Conservation (phyloP, 163 green algal species). For the Scenedesmus sp. region DNA sequence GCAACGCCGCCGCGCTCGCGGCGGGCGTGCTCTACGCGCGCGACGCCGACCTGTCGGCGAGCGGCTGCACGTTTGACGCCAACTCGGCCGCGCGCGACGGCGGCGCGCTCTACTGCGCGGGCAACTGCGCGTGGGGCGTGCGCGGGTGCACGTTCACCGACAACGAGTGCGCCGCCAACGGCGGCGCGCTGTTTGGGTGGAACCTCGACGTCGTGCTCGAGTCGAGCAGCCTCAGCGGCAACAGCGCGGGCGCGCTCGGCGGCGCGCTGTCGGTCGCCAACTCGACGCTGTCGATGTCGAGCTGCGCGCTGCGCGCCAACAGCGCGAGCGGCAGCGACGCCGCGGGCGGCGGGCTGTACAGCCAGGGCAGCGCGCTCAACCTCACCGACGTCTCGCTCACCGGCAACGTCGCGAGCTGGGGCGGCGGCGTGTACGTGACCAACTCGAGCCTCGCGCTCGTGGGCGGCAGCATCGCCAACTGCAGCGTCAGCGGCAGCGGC, state of each 20-base stretch:
- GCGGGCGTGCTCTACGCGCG: slow-evolving; percentile 40
- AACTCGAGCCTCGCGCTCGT: slow-evolving; percentile 31
- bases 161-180: slow-evolving; percentile 41
- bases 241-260: slow-evolving; percentile 29
- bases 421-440: slow-evolving; percentile 36
- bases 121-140: slow-evolving; percentile 26
- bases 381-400: slow-evolving; percentile 2
- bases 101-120: slow-evolving; percentile 43
- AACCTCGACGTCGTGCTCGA: slow-evolving; percentile 10
- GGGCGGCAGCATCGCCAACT: slow-evolving; percentile 25
- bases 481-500: slow-evolving; percentile 10
- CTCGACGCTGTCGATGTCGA: slow-evolving; percentile 24
- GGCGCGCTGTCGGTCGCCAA: slow-evolving; percentile 40
- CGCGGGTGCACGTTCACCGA: slow-evolving; percentile 1
- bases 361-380: slow-evolving; percentile 22
- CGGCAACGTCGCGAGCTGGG: slow-evolving; percentile 30
- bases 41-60: not conserved
- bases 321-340: slow-evolving; percentile 34
- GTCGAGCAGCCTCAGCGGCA: slow-evolving; percentile 20
- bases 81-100: slow-evolving; percentile 37
- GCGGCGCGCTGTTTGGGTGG: slow-evolving; percentile 45
- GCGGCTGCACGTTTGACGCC: slow-evolving; percentile 5
- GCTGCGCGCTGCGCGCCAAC: slow-evolving; percentile 29
- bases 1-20: slow-evolving; percentile 36
- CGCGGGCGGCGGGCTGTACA: slow-evolving; percentile 40